Evolutionary conservation across 148 eudicot genomes (phyloP), one percentile per base, ranked within the genome.

Genomic region (Cornus suecica): DNA sequence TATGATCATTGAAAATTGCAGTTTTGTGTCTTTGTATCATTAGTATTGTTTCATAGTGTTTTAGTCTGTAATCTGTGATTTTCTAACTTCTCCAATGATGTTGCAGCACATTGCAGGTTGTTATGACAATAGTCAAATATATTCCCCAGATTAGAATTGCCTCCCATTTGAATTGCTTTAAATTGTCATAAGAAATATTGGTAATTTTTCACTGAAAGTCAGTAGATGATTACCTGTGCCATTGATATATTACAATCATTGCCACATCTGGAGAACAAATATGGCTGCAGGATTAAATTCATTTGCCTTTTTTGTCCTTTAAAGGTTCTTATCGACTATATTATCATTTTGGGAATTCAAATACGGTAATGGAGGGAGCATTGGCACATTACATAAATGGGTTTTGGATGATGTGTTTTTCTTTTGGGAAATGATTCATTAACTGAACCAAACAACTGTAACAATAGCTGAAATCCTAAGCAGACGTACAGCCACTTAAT

Each of bases 61-160:
- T 69, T 42, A 74, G 41, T 6, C 45, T 65, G 10, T 20, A 16
- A 28, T 9, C 9, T 22, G 64, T 51, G 28, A 22, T 22, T 73
- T 10, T 60, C 76, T 78, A 22, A 78, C 10, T 32, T 66, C 48
- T 63, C 66, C 68, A 58, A 73, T 67, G 58, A 6, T 75, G 32
- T 81, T 87, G 79, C 92, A 94, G 98, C 89, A 88, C 86, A 18
- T 68, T 94, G 78, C 98, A 94, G 80, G 98, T 94, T 66, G 74
- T 77, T 20, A 92, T 94, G 95, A 94, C 97, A 24, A 83, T 86
- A n/a, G 79, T 90, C 87, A 94, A 94, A 74, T 94, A 94, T 64
- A 90, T 94, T 75, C 98, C 98, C 24, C 98, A 94, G 93, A 97
- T 92, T 63, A 71, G 68, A 37, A 28, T 48, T 75, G 15, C 27